Percentiles rank a stretch among this genome's conserved stretches.
Evolutionary conservation across 352 stramenopile genomes (phyloP).

Genomic region (Phytopythium cucurbitacearum): DNA sequence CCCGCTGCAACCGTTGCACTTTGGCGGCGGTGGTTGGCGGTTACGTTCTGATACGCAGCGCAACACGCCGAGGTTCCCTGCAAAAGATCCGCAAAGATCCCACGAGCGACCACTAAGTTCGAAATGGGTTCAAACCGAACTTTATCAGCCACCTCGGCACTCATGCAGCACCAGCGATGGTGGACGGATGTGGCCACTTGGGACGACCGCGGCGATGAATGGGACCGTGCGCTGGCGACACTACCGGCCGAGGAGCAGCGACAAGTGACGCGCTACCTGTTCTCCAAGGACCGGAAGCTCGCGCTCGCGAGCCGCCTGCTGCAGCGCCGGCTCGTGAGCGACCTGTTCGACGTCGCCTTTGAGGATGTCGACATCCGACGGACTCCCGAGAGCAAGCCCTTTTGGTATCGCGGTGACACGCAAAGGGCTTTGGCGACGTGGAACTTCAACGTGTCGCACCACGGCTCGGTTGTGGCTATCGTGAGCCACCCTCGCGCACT

Average conservation of each 20-base stretch:
- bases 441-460: constrained; percentile 85
- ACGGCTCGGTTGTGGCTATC: constrained; percentile 66
- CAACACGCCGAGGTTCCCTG: no score
- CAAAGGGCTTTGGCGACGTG: constrained; percentile 17
- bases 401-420: constrained; percentile 21
- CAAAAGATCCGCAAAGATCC: no score
- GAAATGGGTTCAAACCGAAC: not conserved
- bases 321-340: constrained; percentile 43
- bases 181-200: constrained; percentile 44
- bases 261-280: constrained; percentile 55
- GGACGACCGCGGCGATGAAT: constrained; percentile 27
- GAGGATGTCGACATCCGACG: constrained; percentile 40
- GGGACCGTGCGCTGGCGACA: constrained; percentile 23
- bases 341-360: constrained; percentile 28
- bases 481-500: constrained; percentile 29
- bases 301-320: constrained; percentile 62
- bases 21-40: no score
- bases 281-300: constrained; percentile 62
- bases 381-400: constrained; percentile 69
- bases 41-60: no score
- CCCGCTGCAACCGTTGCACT: no score
- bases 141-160: no score
- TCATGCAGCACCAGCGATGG: constrained; percentile 5
- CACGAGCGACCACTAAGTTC: not conserved
- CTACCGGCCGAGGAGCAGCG: constrained; percentile 37